Base-by-base conservation (phyloP, 2,329 filamentous ascomycete genomes). In the Hawksworthiomyces lignivorus region DNA sequence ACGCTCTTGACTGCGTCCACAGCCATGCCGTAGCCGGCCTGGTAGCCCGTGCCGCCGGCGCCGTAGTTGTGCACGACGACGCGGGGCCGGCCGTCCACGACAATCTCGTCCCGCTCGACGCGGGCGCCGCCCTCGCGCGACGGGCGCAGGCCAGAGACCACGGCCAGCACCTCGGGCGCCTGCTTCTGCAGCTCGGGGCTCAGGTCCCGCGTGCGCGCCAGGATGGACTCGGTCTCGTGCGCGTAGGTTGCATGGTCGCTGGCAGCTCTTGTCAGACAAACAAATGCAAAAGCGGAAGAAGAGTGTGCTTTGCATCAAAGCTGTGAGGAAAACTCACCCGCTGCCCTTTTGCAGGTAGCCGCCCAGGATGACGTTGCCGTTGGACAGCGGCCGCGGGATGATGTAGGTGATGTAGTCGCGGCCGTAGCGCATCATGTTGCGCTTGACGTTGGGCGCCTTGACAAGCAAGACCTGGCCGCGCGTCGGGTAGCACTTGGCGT, bases 11-110 rank as follows among this genome's bases (percentile, higher is more conserved):
- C 59, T 0, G 62, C 56, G 27, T 64, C 62, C 17, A 58, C 14
- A 0, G 63, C 61, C 62, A 64, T 64, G 6, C 61, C 62, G 29
- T 60, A 64, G 5, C 62, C 62, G 4, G 67, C 65, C 38, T 69
- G 66, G 45, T 64, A 70, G 0, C 66, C 67, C 2, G 66, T 65
- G 9, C 66, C 66, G 1, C 66, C 64, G 5, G 65, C 66, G 5
- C 67, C 67, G 46, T 70, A 68, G 39, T 67, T 67, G 48, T 67
- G 65, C 4, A 68, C 58, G 10, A 63, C 34, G 0, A 46, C 41
- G 1, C 53, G 49, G 14, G 48, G 47, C 29, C 52, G 22, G 6
- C 54, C 57, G 3, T 42, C 43, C 4, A 62, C 49, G 1, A 41
- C 17, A 7, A 59, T 15, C 8, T 48, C 37, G 3, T 27, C 20